phyloP scores from a whole-genome alignment of 1,284 basidiomycete genomes.

The Pseudozyma sp. region DNA sequence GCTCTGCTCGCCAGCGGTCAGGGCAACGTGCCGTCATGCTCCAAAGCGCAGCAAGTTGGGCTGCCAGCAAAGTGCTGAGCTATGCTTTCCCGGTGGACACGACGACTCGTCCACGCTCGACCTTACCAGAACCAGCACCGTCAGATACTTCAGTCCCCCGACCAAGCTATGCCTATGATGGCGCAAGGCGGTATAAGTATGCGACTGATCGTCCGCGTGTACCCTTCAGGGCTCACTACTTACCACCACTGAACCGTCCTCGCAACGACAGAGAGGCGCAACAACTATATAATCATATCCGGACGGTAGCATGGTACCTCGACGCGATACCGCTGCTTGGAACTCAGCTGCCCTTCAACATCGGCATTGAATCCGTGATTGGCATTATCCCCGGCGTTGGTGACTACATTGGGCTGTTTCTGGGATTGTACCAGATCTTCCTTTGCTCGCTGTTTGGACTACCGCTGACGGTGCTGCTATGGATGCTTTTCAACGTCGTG shows the following conservation, averaged over 20 bases:
- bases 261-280: constrained; percentile 58
- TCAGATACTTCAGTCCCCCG: constrained; percentile 3
- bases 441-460: constrained; percentile 63
- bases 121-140: constrained; percentile 7
- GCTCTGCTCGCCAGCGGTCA: too few species aligned
- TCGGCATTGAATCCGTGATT: constrained; percentile 56
- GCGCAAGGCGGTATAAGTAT: constrained; percentile 1
- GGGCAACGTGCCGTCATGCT: constrained; percentile 5
- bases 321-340: constrained; percentile 50
- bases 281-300: constrained; percentile 65
- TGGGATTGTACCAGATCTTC: constrained; percentile 64
- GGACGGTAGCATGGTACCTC: constrained; percentile 58
- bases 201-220: background rate
- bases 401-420: constrained; percentile 59
- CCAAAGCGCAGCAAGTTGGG: constrained; percentile 20
- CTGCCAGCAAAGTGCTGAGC: constrained; percentile 20
- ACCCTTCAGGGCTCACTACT: constrained; percentile 21
- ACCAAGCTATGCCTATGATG: constrained; percentile 6
- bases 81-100: constrained; percentile 19
- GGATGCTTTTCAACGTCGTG: constrained; percentile 64
- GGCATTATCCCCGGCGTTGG: constrained; percentile 63
- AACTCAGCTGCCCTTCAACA: constrained; percentile 47
- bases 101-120: constrained; percentile 22
- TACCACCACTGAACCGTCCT: constrained; percentile 17
- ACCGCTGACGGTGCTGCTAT: constrained; percentile 46